Conservation (phyloP, 2,329 filamentous ascomycete genomes). For the Amauroascus verrucosus region DNA sequence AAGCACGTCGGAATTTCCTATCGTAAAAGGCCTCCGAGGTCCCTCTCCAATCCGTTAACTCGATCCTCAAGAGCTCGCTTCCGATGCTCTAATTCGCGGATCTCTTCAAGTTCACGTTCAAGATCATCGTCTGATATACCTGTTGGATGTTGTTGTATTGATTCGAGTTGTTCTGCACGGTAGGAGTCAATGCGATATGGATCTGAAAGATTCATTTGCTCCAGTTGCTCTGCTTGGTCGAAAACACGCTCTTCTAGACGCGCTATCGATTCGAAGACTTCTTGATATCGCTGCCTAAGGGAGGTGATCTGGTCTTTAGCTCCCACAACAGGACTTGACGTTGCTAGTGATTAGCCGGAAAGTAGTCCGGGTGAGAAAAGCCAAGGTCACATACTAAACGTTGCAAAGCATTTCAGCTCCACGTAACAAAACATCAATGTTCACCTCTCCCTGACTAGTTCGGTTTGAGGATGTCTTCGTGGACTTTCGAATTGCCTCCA, state of each 20-base stretch:
- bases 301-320: slow-evolving; percentile 64
- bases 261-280: slow-evolving; percentile 61
- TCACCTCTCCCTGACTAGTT: slow-evolving; percentile 56
- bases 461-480: slow-evolving; percentile 45
- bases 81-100: slow-evolving; percentile 52
- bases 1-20: not conserved
- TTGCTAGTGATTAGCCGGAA: not conserved
- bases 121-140: slow-evolving; percentile 37
- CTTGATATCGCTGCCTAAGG: slow-evolving; percentile 59
- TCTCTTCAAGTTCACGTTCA: slow-evolving; percentile 42
- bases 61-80: slow-evolving; percentile 53
- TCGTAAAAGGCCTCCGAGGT: slow-evolving; percentile 13
- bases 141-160: slow-evolving; percentile 18
- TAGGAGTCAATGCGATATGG: slow-evolving; percentile 48
- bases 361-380: not conserved
- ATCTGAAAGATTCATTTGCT: slow-evolving; percentile 55
- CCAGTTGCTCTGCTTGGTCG: slow-evolving; percentile 63
- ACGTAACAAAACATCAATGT: slow-evolving; percentile 72
- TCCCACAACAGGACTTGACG: slow-evolving; percentile 58
- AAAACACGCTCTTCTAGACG: slow-evolving; percentile 73
- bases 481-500: slow-evolving; percentile 61
- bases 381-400: slow-evolving; percentile 54
- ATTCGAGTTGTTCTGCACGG: slow-evolving; percentile 32
- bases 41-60: slow-evolving; percentile 54
- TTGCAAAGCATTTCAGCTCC: slow-evolving; percentile 84